Percentiles rank a stretch among this genome's conserved stretches.
Conservation (phyloP, 2,329 filamentous ascomycete genomes). For the Ambrosiella xylebori region DNA sequence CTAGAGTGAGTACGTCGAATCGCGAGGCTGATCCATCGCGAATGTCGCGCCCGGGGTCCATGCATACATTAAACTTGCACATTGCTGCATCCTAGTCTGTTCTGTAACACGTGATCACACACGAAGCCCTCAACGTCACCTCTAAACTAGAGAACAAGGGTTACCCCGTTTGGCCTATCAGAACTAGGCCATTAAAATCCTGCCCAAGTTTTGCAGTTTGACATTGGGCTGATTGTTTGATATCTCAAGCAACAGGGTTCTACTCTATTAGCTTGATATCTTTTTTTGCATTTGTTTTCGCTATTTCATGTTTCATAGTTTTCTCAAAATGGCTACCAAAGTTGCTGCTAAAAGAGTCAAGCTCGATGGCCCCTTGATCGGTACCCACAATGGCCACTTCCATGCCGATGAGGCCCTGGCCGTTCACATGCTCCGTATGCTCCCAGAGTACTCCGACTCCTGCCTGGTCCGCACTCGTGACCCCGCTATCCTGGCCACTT, state of each 20-base stretch:
- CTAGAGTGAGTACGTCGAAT: conserved; percentile 1
- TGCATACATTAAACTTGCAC: not conserved
- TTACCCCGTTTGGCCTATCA: conserved; percentile 6
- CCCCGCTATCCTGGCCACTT: conserved; percentile 55
- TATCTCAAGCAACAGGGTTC: not conserved
- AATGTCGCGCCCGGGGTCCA: conserved; percentile 8
- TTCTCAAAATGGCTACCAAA: conserved; percentile 40
- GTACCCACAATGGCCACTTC: conserved; percentile 96
- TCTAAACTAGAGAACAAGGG: not conserved
- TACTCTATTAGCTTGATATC: not conserved
- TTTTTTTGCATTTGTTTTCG: not conserved
- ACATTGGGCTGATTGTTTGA: not conserved
- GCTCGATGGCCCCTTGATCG: conserved; percentile 46
- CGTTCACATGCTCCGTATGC: conserved; percentile 82
- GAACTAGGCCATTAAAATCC: conserved; percentile 1
- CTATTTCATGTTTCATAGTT: conserved; percentile 23
- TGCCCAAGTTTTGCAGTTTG: not conserved
- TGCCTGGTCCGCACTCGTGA: conserved; percentile 76
- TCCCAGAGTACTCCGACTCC: conserved; percentile 62
- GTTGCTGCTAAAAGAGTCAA: conserved; percentile 69
- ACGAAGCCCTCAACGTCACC: not conserved
- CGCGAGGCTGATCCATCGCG: conserved; percentile 13
- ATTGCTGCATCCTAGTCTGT: not conserved
- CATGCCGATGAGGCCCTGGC: conserved; percentile 96
- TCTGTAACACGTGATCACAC: not conserved